Conservation (phyloP, 768 basidiomycete species). For the Mycena polygramma region DNA sequence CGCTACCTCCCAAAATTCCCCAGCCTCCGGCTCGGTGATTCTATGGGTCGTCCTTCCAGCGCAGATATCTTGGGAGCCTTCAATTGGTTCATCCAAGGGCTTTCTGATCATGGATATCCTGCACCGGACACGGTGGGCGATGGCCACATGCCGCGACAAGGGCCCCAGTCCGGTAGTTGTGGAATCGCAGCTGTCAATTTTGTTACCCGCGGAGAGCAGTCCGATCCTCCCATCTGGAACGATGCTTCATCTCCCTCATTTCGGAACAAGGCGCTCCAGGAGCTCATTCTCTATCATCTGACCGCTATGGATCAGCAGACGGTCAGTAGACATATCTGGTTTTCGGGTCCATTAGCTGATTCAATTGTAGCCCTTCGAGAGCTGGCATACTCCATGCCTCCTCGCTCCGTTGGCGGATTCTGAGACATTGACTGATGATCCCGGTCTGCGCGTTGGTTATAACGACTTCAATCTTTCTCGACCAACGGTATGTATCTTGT, state of each 20-base stretch:
- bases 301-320: neutral
- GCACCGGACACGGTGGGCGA: too few species aligned
- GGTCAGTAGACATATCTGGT: neutral
- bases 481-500: constrained; percentile 22
- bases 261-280: neutral
- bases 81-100: too few species aligned
- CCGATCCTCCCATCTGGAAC: neutral
- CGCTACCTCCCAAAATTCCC: too few species aligned
- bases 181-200: constrained; percentile 24
- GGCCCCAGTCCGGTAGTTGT: constrained; percentile 21
- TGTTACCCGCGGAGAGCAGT: neutral
- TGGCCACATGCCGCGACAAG: neutral
- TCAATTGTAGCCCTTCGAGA: neutral
- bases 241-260: neutral
- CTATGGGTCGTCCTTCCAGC: too few species aligned
- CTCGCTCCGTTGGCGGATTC: neutral
- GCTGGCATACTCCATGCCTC: neutral
- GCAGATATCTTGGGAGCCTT: too few species aligned
- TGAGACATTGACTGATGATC: constrained; percentile 2
- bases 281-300: constrained; percentile 20
- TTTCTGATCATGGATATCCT: too few species aligned
- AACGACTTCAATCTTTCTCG: constrained; percentile 33
- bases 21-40: too few species aligned
- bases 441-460: constrained; percentile 15
- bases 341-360: neutral